Conservation (phyloP, 768 basidiomycete genomes). For the Amanita thiersii region DNA sequence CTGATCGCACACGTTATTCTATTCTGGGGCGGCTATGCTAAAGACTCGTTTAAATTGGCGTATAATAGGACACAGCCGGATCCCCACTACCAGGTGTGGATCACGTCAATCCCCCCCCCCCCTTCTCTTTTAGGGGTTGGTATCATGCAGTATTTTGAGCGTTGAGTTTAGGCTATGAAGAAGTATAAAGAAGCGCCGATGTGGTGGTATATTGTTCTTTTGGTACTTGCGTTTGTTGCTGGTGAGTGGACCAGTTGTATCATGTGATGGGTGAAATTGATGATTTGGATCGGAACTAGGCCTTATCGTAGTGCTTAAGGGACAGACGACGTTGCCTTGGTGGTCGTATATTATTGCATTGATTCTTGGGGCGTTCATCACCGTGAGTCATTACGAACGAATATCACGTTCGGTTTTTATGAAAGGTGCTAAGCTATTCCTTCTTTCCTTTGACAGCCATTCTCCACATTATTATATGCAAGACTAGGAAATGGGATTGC, state of each 20-base stretch:
- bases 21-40: slow-evolving; percentile 49
- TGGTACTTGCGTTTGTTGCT: slow-evolving; percentile 44
- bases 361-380: slow-evolving; percentile 37
- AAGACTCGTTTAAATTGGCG: slow-evolving; percentile 41
- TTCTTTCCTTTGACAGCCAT: slow-evolving; percentile 29
- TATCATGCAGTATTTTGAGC: background rate
- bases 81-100: slow-evolving; percentile 42
- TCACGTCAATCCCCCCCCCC: too few species aligned
- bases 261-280: background rate
- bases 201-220: slow-evolving; percentile 51
- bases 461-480: slow-evolving; percentile 47
- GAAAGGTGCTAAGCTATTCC: too few species aligned
- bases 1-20: slow-evolving; percentile 47
- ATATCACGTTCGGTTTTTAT: background rate
- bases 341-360: slow-evolving; percentile 56
- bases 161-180: slow-evolving; percentile 34
- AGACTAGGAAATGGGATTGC: slow-evolving; percentile 56
- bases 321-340: slow-evolving; percentile 54
- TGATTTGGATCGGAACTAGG: slow-evolving; percentile 29
- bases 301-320: slow-evolving; percentile 47
- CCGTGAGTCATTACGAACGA: slow-evolving; percentile 16
- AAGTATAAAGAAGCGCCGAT: slow-evolving; percentile 53
- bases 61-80: slow-evolving; percentile 40
- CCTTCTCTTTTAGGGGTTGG: background rate
- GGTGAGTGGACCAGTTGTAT: slow-evolving; percentile 25